These are phyloP conservation scores for Tuber umbilicatum DNA, from an alignment of 495 filamentous ascomycete genomes.

Conservation along the genomic window DNA sequence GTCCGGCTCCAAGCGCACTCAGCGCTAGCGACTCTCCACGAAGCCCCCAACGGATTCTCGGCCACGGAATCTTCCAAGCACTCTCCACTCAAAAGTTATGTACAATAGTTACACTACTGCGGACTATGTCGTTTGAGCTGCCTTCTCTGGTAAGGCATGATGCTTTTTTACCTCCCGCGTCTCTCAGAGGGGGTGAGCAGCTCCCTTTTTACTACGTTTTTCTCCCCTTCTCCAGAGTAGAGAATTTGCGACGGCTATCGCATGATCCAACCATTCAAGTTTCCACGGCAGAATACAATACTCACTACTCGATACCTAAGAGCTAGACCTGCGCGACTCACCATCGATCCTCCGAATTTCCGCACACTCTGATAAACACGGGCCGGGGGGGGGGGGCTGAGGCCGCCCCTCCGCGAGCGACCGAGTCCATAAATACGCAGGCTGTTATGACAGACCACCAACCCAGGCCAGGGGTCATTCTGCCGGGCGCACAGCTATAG, in stretches of 20 bases:
- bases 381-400: not conserved
- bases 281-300: not conserved
- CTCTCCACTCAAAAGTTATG: not conserved
- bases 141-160: too few relatives aligned
- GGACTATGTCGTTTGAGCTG: too few relatives aligned
- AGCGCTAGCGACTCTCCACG: not conserved
- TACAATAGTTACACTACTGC: not conserved
- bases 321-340: not conserved
- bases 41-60: not conserved
- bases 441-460: not conserved
- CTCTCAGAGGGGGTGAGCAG: too few relatives aligned
- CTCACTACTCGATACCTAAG: not conserved
- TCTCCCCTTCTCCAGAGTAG: too few relatives aligned
- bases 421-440: not conserved
- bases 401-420: too few relatives aligned
- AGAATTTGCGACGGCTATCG: too few relatives aligned
- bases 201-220: too few relatives aligned
- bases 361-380: not conserved
- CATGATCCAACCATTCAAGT: too few relatives aligned
- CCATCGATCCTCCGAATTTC: too few relatives aligned
- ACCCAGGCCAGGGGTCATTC: not conserved
- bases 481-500: too few relatives aligned
- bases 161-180: too few relatives aligned
- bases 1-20: not conserved
- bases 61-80: not conserved